phyloP scores from a whole-genome alignment of 371 early-diverging fungal species.

The Mucor racemosus region DNA sequence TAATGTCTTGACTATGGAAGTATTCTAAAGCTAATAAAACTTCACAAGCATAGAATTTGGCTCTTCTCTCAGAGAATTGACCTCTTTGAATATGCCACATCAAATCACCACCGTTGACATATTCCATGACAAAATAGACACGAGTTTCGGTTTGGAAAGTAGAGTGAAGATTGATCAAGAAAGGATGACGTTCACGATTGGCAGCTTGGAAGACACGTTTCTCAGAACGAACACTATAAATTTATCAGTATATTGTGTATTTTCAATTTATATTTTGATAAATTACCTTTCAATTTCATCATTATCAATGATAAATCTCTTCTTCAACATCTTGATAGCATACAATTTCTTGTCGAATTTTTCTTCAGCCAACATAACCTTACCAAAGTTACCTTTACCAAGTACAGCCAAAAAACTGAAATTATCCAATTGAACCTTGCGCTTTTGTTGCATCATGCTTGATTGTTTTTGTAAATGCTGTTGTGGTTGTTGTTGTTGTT shows the following conservation, averaged over 20 bases:
- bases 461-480: slow-evolving; percentile 16
- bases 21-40: slow-evolving; percentile 94
- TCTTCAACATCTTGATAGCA: slow-evolving; percentile 98
- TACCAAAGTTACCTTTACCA: slow-evolving; percentile 98
- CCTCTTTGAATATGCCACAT: slow-evolving; percentile 95
- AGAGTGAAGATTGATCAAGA: slow-evolving; percentile 95
- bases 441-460: slow-evolving; percentile 27
- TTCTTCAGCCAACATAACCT: slow-evolving; percentile 96
- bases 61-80: slow-evolving; percentile 84
- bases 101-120: slow-evolving; percentile 98
- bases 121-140: slow-evolving; percentile 99
- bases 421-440: slow-evolving; percentile 67
- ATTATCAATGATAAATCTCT: slow-evolving; percentile 90
- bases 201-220: slow-evolving; percentile 92
- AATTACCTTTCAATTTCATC: slow-evolving; percentile 86
- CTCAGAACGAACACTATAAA: slow-evolving; percentile 81
- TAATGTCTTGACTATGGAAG: slow-evolving; percentile 91
- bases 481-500: background rate
- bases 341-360: slow-evolving; percentile 76
- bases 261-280: background rate
- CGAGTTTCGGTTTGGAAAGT: slow-evolving; percentile 94
- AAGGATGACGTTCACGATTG: slow-evolving; percentile 89
- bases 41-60: slow-evolving; percentile 97
- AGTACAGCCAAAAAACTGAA: slow-evolving; percentile 93
- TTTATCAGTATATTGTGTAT: background rate